Evolutionary conservation across 768 basidiomycete genomes (phyloP), one percentile per base, ranked within the genome.

Genomic region (Hericium coralloides): DNA sequence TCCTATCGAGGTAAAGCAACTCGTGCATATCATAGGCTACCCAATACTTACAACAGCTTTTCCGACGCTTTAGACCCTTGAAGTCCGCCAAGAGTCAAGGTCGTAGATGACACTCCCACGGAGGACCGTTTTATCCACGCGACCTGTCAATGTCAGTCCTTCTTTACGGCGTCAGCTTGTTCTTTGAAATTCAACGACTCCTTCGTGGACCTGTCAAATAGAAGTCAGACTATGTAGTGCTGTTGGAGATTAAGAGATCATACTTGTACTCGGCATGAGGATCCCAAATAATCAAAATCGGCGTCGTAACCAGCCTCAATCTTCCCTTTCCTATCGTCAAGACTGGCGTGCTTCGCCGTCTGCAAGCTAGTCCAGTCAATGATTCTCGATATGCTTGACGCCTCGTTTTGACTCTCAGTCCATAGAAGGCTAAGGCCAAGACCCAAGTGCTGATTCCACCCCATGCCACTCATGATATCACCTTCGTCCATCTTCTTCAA

Each of bases 391-490:
- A 95, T 74, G 0, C 72, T 72, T 2, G 10, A 89, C 70, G 12
- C 81, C 82, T 51, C 80, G 73, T 78, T 82, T 47, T 68, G 69
- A 2, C 80, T 84, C 69, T 97, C 92, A 1, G 92, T 95, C 91
- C 91, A 95, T 43, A 98, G 65, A 52, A 97, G 71, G 67, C 89
- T 89, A 49, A 98, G 69, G 0, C 95, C 97, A 17, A 98, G 75
- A 3, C 95, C 95, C 22, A 99, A 4, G 90, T 86, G 59, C 87
- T 89, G 60, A 99, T 91, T 0, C 95, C 95, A 43, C 95, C 95
- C 95, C 95, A 98, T 0, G 95, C 91, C 91, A 20, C 74, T 69
- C 86, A 97, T 89, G 59, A 98, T 77, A 65, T 94, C 80, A 1
- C 93, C 90, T 45, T 80, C 78, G 26, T 85, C 84, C 38, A 84